Evolutionary conservation across 176 grass and related monocot genomes (phyloP), one percentile per base, ranked within the genome.

Genomic region (Oryza glaberrima): DNA sequence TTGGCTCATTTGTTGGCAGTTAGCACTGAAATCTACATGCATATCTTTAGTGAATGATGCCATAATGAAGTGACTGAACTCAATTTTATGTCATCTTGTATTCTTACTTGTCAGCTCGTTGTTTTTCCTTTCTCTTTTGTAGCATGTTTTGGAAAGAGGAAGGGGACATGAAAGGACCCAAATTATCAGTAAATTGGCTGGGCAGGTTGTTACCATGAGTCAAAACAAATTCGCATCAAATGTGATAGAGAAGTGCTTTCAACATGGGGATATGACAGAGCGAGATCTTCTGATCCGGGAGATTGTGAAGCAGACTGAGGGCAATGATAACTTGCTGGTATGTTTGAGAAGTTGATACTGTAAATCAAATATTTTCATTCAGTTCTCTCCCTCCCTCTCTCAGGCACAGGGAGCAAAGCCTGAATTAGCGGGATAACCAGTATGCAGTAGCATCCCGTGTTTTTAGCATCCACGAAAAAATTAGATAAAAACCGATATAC

Each of bases 191-290:
- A 92, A 94, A 83, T 85, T 99, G 64, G 94, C 90, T 63, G 86
- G 88, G 20, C 91, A 96, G 72, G 82, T 96, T 67, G 92, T 99
- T 69, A 93, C 71, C 60, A 96, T 99, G 97, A 99, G 97, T 78
- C 97, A 99, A 84, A 91, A 96, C 80, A 99, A 99, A 77, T 99
- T 87, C 64, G 94, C 94, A 14, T 99, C 97, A 19, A 99, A 99
- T 84, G 97, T 99, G 54, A 88, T 99, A 34, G 97, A 99, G 79
- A 96, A 90, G 69, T 99, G 97, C 85, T 99, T 99, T 54, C 92
- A 87, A 73, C 89, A 96, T 91, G 97, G 91, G 19, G 86, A 90
- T 83, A 82, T 83, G 12, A 72, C 32, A 6, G 91, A 99, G 80
- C 70, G 90, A 40, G 90, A 96, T 82, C 86, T 86, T 68, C 83